Conservation (phyloP, 116 monocot species). For the Phalaenopsis hybrid region DNA sequence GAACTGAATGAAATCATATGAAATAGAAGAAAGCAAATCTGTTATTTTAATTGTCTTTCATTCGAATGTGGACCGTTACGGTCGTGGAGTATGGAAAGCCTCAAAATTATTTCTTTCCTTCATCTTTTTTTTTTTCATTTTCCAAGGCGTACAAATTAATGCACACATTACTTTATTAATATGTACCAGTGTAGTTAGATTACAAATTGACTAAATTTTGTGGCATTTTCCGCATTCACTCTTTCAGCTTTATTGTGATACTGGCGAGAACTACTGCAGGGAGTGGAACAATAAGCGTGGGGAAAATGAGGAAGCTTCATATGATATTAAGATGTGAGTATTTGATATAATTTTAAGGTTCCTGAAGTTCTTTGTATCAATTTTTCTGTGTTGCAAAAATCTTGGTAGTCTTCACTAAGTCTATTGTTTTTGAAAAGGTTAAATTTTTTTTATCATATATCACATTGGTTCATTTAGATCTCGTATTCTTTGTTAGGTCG, state of each 20-base stretch:
- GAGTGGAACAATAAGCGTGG: slow-evolving; percentile 76
- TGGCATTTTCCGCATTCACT: not conserved
- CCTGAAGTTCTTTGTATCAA: not conserved
- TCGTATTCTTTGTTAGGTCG: not conserved
- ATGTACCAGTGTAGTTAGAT: not conserved
- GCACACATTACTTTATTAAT: not conserved
- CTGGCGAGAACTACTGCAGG: slow-evolving; percentile 65
- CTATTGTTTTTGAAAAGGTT: not conserved
- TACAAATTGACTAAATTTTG: not conserved
- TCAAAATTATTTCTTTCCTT: not conserved
- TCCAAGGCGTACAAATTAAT: not conserved
- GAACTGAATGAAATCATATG: not conserved
- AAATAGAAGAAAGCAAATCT: not conserved
- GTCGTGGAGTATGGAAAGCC: not conserved
- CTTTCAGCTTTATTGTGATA: slow-evolving; percentile 83
- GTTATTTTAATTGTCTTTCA: not conserved
- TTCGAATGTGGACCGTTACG: not conserved
- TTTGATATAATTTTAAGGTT: not conserved
- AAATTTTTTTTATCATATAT: not conserved
- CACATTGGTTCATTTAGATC: not conserved
- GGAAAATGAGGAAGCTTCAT: slow-evolving; percentile 52
- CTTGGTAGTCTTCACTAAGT: not conserved
- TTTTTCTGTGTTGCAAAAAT: not conserved
- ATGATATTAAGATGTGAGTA: slow-evolving; percentile 67
- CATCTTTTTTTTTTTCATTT: not conserved